A percentile compares a stretch with the other conserved stretches of the same genome.
Evolutionary conservation across 2,329 filamentous ascomycete genomes (phyloP).

Genomic region (Teratosphaeria zuluensis): DNA sequence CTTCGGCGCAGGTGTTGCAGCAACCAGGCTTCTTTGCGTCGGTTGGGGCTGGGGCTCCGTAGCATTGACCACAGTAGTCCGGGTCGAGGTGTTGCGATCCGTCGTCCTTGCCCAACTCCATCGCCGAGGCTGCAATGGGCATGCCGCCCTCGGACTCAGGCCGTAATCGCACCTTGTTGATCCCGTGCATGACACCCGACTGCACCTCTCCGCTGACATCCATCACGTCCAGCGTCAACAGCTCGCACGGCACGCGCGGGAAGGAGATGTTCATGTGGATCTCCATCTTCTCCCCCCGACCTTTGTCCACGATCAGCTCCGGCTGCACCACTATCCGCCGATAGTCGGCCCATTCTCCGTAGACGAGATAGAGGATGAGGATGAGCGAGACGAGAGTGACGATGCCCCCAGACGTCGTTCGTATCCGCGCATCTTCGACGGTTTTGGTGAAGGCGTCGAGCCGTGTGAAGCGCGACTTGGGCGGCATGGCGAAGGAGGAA

Average conservation of each 20-base stretch:
- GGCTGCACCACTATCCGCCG: constrained; percentile 75
- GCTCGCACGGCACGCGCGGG: constrained; percentile 84
- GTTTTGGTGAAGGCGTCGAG: constrained; percentile 99
- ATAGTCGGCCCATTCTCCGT: constrained; percentile 96
- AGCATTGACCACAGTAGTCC: constrained; percentile 87
- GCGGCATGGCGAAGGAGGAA: constrained; percentile 52
- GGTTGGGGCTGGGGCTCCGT: constrained; percentile 66
- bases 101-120: constrained; percentile 61
- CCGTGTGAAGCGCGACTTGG: constrained; percentile 88
- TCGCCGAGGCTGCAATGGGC: constrained; percentile 59
- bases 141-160: constrained; percentile 63
- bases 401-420: constrained; percentile 89
- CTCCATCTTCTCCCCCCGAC: constrained; percentile 96
- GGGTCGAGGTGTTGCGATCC: constrained; percentile 56
- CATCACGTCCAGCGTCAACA: constrained; percentile 96
- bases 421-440: constrained; percentile 91
- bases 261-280: constrained; percentile 98
- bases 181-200: constrained; percentile 82
- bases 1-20: constrained; percentile 95
- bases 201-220: constrained; percentile 97
- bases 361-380: constrained; percentile 77
- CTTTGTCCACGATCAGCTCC: constrained; percentile 93
- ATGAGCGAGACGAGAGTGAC: constrained; percentile 87
- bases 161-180: constrained; percentile 78
- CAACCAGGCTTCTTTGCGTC: constrained; percentile 73